phyloP scores from a whole-genome alignment of 139 green algal species.

The Nannochloris sp. region DNA sequence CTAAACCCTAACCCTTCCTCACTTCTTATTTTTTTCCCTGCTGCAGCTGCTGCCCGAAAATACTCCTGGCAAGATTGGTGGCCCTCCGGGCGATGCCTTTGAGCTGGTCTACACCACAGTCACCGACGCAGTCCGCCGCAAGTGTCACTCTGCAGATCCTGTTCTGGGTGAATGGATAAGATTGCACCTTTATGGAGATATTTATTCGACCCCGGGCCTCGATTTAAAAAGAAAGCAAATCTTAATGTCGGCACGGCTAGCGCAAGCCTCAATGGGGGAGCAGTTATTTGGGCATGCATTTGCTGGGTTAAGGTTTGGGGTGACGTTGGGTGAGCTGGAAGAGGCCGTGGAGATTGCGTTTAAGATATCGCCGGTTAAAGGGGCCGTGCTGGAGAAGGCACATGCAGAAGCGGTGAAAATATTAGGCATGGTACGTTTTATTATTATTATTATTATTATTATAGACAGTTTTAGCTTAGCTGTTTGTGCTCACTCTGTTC shows the following conservation, averaged over 20 bases:
- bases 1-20: not conserved
- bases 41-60: slow-evolving; percentile 32
- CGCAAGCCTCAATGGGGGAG: slow-evolving; percentile 45
- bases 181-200: slow-evolving; percentile 56
- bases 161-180: slow-evolving; percentile 47
- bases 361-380: slow-evolving; percentile 2
- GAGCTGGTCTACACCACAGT: slow-evolving; percentile 52
- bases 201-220: slow-evolving; percentile 49
- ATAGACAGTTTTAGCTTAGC: too few species aligned
- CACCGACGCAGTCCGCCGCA: slow-evolving; percentile 35
- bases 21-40: not conserved
- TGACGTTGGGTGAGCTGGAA: slow-evolving; percentile 13
- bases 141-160: slow-evolving; percentile 41
- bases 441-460: too few species aligned
- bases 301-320: slow-evolving; percentile 40
- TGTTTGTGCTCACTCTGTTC: too few species aligned
- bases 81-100: slow-evolving; percentile 50
- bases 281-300: slow-evolving; percentile 56
- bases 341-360: slow-evolving; percentile 34
- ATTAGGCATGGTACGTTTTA: not conserved
- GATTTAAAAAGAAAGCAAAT: slow-evolving; percentile 45
- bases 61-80: slow-evolving; percentile 42
- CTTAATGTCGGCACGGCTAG: slow-evolving; percentile 41
- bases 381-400: not conserved
- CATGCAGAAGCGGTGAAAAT: not conserved